Evolutionary conservation across 148 eudicot genomes (phyloP).

Genomic region (Chenopodium quinoa): DNA sequence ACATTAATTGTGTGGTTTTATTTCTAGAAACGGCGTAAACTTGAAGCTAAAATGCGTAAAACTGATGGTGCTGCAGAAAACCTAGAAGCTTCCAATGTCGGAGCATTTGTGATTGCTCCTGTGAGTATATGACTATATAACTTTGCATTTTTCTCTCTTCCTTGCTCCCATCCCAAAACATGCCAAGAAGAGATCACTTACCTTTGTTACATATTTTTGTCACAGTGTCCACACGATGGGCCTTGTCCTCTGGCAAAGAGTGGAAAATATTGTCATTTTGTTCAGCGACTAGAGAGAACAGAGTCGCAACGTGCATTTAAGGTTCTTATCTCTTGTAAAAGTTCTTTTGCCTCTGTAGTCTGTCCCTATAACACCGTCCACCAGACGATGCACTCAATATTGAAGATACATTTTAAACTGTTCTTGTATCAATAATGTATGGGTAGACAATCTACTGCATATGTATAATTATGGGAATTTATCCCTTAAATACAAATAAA

Average conservation of each 20-base stretch:
- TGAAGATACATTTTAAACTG: not conserved
- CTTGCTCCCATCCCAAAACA: not conserved
- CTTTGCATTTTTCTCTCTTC: not conserved
- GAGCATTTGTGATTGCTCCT: slow-evolving; percentile 89
- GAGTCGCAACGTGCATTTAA: slow-evolving; percentile 78
- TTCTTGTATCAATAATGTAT: too few relatives aligned
- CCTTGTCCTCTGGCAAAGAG: slow-evolving; percentile 76
- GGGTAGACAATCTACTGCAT: too few relatives aligned
- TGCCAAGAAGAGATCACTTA: slow-evolving; percentile 6
- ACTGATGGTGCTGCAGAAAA: slow-evolving; percentile 39
- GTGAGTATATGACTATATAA: slow-evolving; percentile 53
- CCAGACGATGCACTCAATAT: not conserved
- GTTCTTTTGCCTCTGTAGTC: not conserved
- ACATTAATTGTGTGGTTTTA: slow-evolving; percentile 3
- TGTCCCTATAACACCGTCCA: not conserved
- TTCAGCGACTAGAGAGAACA: slow-evolving; percentile 88
- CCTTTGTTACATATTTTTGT: slow-evolving; percentile 5
- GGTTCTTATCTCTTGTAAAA: slow-evolving; percentile 39
- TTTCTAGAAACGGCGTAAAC: slow-evolving; percentile 67
- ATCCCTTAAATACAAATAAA: too few relatives aligned
- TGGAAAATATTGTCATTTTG: slow-evolving; percentile 91
- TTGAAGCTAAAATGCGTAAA: slow-evolving; percentile 34
- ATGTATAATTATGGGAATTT: too few relatives aligned
- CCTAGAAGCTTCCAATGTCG: slow-evolving; percentile 42
- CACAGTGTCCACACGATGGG: slow-evolving; percentile 95